phyloP scores from a whole-genome alignment of 176 grass and related monocot genomes.

The Alopecurus myosuroides region DNA sequence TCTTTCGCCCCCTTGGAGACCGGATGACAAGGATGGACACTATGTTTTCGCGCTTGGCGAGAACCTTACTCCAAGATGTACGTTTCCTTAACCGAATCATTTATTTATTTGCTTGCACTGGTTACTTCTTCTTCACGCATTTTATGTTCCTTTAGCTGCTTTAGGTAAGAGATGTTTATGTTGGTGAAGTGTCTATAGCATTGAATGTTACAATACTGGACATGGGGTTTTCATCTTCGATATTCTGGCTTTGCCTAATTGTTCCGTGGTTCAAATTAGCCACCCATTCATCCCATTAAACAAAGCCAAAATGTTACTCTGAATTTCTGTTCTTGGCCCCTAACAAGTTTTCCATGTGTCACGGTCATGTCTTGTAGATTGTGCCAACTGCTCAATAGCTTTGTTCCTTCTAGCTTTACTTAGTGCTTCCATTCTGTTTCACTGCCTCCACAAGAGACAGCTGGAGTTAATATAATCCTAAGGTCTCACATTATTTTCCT shows the following conservation, averaged over 20 bases:
- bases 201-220: conserved; percentile 1
- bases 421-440: conserved; percentile 7
- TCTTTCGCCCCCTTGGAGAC: conserved; percentile 72
- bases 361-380: background rate
- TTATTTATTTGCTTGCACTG: background rate
- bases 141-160: background rate
- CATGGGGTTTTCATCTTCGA: background rate
- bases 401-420: background rate
- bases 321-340: background rate
- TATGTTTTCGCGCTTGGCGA: conserved; percentile 80
- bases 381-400: background rate
- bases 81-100: conserved; percentile 12
- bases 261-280: background rate
- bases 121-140: background rate
- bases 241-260: background rate
- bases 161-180: background rate
- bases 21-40: conserved; percentile 89
- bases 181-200: background rate
- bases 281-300: background rate
- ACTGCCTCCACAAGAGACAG: background rate
- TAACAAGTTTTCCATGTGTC: background rate
- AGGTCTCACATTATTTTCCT: conserved; percentile 21
- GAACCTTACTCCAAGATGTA: conserved; percentile 94
- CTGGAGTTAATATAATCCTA: conserved; percentile 5
- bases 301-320: background rate